Evolutionary conservation across 1,139 yeast species (phyloP), one percentile per base, ranked within the genome.

Genomic region (Hyphopichia fennica): DNA sequence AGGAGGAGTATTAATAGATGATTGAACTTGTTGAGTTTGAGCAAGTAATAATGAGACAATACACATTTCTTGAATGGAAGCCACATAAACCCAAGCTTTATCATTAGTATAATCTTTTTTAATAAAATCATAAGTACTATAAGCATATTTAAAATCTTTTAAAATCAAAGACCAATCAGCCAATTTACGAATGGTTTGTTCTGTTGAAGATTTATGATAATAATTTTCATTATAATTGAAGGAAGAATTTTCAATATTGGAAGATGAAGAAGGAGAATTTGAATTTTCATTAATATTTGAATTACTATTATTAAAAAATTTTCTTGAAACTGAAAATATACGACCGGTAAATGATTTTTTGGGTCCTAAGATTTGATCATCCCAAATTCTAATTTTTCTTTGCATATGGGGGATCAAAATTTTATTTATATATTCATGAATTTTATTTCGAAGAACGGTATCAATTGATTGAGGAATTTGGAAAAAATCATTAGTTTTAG

Each of bases 151-250:
- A 69, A 87, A 93, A 63, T 93, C 97, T 37, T 91, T 80, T 19
- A 91, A 67, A 80, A 93, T 87, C 53, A 93, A 79, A 7, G 93
- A 82, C 89, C 96, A 89, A 61, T 93, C 99, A 0, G 96, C 98
- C 34, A 93, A 67, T 56, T 87, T 86, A 40, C 98, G 69, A 28
- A 90, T 72, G 38, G 80, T 75, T 52, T 89, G 88, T 54, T 90
- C 97, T 0, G 86, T 79, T 0, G 91, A 73, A 1, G 81, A 65
- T 38, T 78, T 77, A 41, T 75, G 67, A 58, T 87, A 87, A 46
- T 68, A 79, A 30, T 77, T 79, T 27, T 72, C 74, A n/a, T 60
- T 62, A 19, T 70, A 53, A 53, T 80, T 79, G 49, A 59, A 73
- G 4, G 65, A 45, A 6, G 58, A 49, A 5, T 62, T 48, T 18